Evolutionary conservation across 805 yeast genomes (phyloP), one percentile per base, ranked within the genome.

Genomic region (Saccharomycopsis sp.): DNA sequence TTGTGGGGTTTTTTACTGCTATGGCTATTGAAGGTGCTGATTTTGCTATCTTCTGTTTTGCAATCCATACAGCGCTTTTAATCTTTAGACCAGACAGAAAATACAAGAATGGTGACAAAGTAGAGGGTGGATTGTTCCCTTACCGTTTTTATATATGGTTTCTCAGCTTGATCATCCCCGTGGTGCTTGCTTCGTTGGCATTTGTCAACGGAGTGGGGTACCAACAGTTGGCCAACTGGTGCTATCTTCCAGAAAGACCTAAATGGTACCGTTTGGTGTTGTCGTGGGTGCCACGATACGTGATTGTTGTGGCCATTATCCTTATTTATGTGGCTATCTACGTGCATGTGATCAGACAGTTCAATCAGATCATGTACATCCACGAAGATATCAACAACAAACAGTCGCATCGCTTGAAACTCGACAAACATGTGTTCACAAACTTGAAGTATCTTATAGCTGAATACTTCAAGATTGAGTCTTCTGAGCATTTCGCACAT

Each of bases 1-100:
- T 83, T 2, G 78, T 86, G 41, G 97, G 96, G 1, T 90, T 87
- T 75, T 84, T 89, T 70, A 87, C 96, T 0, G 88, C 92, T 2
- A 77, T 84, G 47, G 78, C 89, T 22, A 86, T 87, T 14, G 96
- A 89, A 70, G 96, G 96, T 20, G 90, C 92, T 1, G 97, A 91
- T 70, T 67, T 89, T 41, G 91, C 94, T 17, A 91, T 90, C 56
- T 73, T 89, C 35, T 78, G 86, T 41, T 87, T 91, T 72, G 96
- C 97, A 1, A 71, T 90, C 15, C 97, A 91, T 71, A 86, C 93
- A 8, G 89, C 83, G 25, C 67, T 90, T 50, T 72, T 89, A 34
- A 86, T 91, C 2, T 87, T 89, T 69, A 74, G 75, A 60, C 89
- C 93, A 0, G 76, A 74, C 29, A 75, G 77, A 59, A 77, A 75